Percentiles rank a stretch among this genome's conserved stretches.
Conservation (phyloP, 169 alveolate species). For the Fabrea salina region DNA sequence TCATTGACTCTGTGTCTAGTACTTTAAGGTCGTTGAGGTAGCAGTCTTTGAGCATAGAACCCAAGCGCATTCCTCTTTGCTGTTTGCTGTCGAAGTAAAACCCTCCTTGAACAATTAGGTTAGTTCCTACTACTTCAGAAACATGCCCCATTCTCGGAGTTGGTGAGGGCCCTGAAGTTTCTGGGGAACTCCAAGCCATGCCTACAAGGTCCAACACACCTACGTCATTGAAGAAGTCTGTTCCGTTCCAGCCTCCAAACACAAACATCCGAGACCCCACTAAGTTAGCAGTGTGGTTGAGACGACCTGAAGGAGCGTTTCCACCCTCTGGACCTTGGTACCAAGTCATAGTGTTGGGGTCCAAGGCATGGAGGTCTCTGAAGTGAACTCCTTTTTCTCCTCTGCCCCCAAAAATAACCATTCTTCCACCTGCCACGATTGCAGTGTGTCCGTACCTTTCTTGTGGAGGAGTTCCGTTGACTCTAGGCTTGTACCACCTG, state of each 20-base stretch:
- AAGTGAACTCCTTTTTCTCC: constrained; percentile 76
- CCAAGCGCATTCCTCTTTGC: constrained; percentile 65
- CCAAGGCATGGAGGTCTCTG: constrained; percentile 84
- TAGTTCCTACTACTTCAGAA: constrained; percentile 78
- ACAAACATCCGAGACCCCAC: constrained; percentile 83
- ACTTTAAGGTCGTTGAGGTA: constrained; percentile 84
- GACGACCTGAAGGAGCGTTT: constrained; percentile 86
- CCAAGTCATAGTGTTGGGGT: constrained; percentile 84
- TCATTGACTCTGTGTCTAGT: constrained; percentile 76
- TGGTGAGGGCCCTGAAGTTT: constrained; percentile 85
- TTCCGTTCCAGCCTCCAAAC: constrained; percentile 90
- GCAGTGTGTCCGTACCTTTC: constrained; percentile 89
- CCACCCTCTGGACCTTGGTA: constrained; percentile 86
- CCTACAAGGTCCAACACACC: constrained; percentile 78
- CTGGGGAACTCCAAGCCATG: constrained; percentile 89
- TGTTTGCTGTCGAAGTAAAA: constrained; percentile 71
- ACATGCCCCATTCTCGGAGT: constrained; percentile 89
- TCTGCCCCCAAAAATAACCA: constrained; percentile 88
- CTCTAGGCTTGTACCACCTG: constrained; percentile 80
- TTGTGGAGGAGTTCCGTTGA: constrained; percentile 87
- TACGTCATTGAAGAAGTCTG: constrained; percentile 79
- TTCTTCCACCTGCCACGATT: constrained; percentile 81
- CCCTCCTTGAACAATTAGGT: constrained; percentile 87
- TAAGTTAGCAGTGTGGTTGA: constrained; percentile 83
- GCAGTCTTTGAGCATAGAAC: constrained; percentile 71